Evolutionary conservation across 2,329 filamentous ascomycete genomes (phyloP).

Genomic region (Tolypocladium amazonense): DNA sequence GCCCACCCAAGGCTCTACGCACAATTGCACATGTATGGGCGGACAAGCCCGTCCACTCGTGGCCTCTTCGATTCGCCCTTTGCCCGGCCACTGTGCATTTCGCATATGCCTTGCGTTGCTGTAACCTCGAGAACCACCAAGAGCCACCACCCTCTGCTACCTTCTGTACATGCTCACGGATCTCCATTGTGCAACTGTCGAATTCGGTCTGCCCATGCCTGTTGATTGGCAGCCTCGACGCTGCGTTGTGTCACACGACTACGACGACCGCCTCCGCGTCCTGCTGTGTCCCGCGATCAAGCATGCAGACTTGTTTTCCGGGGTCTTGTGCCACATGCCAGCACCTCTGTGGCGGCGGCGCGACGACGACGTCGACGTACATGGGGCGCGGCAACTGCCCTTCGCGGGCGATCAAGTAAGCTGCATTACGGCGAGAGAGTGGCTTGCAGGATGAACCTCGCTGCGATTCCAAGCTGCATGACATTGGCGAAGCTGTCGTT

Average conservation of each 20-base stretch:
- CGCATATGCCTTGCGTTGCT: background rate
- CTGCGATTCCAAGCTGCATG: background rate
- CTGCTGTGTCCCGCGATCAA: background rate
- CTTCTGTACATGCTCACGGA: background rate
- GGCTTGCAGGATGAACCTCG: background rate
- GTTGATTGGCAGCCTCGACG: constrained; percentile 11
- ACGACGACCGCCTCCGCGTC: background rate
- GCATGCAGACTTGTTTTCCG: background rate
- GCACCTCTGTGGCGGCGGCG: background rate
- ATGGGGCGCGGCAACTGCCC: background rate
- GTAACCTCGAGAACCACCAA: background rate
- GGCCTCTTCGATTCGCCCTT: background rate
- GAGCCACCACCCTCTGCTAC: background rate
- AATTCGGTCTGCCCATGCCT: constrained; percentile 14
- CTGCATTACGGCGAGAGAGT: background rate
- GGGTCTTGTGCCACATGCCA: background rate
- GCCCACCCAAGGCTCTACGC: background rate
- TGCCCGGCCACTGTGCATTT: background rate
- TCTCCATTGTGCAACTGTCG: constrained; percentile 3
- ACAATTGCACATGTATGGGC: background rate
- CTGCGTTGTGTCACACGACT: background rate
- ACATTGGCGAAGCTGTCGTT: background rate
- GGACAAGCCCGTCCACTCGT: background rate
- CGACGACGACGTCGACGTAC: background rate
- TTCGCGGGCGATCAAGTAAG: background rate